These are phyloP conservation scores for Ogataea pini DNA, from an alignment of 805 yeast genomes.

Conservation along the genomic window DNA sequence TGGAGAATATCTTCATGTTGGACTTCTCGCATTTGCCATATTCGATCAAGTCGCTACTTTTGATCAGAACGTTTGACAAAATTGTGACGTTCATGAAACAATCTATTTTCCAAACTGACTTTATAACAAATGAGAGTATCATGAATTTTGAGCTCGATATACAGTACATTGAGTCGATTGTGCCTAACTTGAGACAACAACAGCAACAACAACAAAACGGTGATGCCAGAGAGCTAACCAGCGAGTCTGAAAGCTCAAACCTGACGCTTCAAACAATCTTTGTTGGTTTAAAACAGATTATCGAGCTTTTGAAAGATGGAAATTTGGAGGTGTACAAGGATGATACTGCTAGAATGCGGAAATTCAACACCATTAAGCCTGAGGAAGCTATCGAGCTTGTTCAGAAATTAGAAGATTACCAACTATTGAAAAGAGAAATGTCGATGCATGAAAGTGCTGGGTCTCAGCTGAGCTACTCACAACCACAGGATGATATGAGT, in stretches of 20 bases:
- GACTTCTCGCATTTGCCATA: conserved; percentile 81
- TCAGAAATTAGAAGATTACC: conserved; percentile 47
- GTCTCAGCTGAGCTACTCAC: conserved; percentile 6
- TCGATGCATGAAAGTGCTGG: conserved; percentile 8
- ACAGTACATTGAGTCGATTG: conserved; percentile 64
- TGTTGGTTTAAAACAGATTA: conserved; percentile 75
- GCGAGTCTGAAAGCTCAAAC: conserved; percentile 22
- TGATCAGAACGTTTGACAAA: conserved; percentile 84
- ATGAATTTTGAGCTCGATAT: conserved; percentile 79
- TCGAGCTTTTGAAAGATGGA: conserved; percentile 67
- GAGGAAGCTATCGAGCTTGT: conserved; percentile 68
- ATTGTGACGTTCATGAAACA: conserved; percentile 70
- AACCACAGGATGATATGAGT: conserved; percentile 14
- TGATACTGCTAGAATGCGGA: conserved; percentile 55
- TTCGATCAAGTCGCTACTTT: conserved; percentile 73
- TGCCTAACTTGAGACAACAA: conserved; percentile 38
- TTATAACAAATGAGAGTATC: conserved; percentile 61
- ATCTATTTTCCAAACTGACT: conserved; percentile 54
- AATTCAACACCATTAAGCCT: conserved; percentile 71
- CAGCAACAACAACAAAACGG: conserved; percentile 12
- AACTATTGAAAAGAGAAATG: conserved; percentile 23
- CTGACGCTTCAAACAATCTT: conserved; percentile 72
- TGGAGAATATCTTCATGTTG: conserved; percentile 82
- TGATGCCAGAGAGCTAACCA: conserved; percentile 19
- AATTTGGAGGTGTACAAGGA: conserved; percentile 64